Conservation (phyloP, 805 yeast species). For the Candida andamanensis region DNA sequence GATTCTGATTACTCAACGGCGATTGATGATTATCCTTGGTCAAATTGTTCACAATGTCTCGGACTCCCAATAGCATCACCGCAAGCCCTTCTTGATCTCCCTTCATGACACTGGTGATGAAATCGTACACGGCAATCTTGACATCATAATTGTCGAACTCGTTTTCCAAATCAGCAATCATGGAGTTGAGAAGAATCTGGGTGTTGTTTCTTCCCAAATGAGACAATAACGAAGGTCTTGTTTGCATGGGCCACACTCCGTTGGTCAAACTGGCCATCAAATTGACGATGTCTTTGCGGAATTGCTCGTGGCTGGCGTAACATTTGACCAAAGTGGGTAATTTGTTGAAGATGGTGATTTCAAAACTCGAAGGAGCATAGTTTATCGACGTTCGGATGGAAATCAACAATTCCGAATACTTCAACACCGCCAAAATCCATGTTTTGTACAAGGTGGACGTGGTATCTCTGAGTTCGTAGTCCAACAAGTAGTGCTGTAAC, state of each 20-base stretch:
- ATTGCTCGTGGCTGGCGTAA: conserved; percentile 44
- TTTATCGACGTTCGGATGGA: conserved; percentile 49
- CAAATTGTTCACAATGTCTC: conserved; percentile 41
- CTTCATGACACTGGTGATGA: conserved; percentile 62
- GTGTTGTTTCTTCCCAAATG: conserved; percentile 70
- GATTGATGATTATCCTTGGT: conserved; percentile 15
- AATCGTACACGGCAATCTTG: conserved; percentile 53
- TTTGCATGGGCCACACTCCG: conserved; percentile 49
- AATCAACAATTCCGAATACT: conserved; percentile 53
- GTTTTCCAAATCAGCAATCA: conserved; percentile 57
- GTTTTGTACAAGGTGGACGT: conserved; percentile 43
- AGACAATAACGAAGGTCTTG: conserved; percentile 76
- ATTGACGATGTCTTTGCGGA: conserved; percentile 49
- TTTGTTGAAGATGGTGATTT: conserved; percentile 50
- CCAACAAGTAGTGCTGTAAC: conserved; percentile 30
- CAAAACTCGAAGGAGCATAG: conserved; percentile 58
- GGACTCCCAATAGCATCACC: conserved; percentile 59
- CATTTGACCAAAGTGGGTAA: conserved; percentile 54
- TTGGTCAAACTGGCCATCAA: conserved; percentile 54
- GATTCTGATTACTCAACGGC: conserved; percentile 8
- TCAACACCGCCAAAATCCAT: conserved; percentile 49
- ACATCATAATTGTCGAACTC: conserved; percentile 49
- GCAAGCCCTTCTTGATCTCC: conserved; percentile 78
- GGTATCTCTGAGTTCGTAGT: conserved; percentile 38
- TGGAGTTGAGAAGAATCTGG: conserved; percentile 50